Evolutionary conservation across 352 stramenopile species (phyloP), one percentile per base, ranked within the genome.

Genomic region (Phytopythium oedochilum): DNA sequence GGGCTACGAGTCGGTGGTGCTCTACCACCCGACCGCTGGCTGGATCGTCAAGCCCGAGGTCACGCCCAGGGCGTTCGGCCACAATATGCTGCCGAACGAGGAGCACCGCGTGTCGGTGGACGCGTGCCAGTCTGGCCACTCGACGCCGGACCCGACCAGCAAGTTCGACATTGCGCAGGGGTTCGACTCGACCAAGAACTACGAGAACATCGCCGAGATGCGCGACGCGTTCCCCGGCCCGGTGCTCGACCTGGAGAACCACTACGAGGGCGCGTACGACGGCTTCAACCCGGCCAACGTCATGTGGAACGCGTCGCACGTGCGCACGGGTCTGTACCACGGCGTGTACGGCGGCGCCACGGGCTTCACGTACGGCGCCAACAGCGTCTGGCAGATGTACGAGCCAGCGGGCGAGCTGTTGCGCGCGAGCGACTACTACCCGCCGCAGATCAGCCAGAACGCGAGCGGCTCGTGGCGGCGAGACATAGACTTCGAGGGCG

Each of bases 161-260:
- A 38, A 10, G 2, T 64, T 63, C 31, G 62, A 56, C 2, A 53
- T 54, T 6, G 36, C 22, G 18, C 23, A 11, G 5, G 36, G 28
- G 5, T 68, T 44, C 28, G 61, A 68, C 34, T 68, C 61, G n/a
- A 63, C 55, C n/a, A 64, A 68, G 46, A 68, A 68, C 61, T 68
- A 68, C 34, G 56, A 68, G 39, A 23, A 38, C 17, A 64, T 68
- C 17, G 55, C 50, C 15, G 46, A 45, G 23, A 68, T 68, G 56
- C 56, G 61, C 7, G 61, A 68, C 22, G n/a, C 23, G 9, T 64
- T 68, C 56, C 64, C 51, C 0, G 61, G 51, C 0, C 56, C 56
- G 0, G 56, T 68, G 0, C 57, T 64, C 0, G 56, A 68, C 15
- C 43, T 64, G 0, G 61, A 68, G 46, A 68, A 64, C 51, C 61